These are phyloP conservation scores for Daedaleopsis nitida DNA, from an alignment of 768 basidiomycete species.

Conservation along the genomic window DNA sequence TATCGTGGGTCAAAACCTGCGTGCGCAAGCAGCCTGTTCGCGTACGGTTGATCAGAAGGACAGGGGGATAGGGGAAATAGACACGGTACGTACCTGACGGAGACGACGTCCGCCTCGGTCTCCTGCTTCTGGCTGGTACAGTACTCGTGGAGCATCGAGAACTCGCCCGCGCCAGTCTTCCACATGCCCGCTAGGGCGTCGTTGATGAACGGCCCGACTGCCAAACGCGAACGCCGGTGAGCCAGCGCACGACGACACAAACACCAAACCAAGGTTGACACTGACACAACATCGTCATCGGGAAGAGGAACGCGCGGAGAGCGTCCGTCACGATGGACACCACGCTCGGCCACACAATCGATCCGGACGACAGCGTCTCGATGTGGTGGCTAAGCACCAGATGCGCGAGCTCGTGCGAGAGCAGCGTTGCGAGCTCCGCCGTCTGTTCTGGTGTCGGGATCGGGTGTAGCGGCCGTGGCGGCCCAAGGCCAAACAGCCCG, in stretches of 20 bases:
- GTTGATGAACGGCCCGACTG: constrained; percentile 90
- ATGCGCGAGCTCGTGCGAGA: constrained; percentile 94
- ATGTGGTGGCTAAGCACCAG: constrained; percentile 89
- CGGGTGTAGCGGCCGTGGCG: constrained; percentile 41
- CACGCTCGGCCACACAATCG: constrained; percentile 80
- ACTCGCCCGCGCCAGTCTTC: constrained; percentile 74
- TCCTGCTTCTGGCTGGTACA: constrained; percentile 86
- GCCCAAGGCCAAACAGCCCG: constrained; percentile 38
- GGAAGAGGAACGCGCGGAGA: constrained; percentile 78
- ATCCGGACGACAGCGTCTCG: constrained; percentile 84
- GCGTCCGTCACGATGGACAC: constrained; percentile 79
- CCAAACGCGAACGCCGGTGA: constrained; percentile 17
- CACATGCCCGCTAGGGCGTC: constrained; percentile 87
- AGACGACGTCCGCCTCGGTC: constrained; percentile 90
- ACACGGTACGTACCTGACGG: constrained; percentile 60
- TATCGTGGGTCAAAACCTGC: constrained; percentile 87
- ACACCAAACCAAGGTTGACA: constrained; percentile 31
- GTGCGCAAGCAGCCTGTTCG: constrained; percentile 78
- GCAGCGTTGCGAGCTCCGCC: constrained; percentile 82
- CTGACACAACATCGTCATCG: constrained; percentile 75
- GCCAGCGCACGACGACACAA: constrained; percentile 24
- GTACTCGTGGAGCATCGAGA: constrained; percentile 68
- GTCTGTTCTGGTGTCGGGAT: constrained; percentile 82
- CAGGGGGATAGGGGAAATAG: constrained; percentile 1
- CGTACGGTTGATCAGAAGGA: background rate